A percentile compares a stretch with the other conserved stretches of the same genome.
phyloP scores from a whole-genome alignment of 106 monocot species.

The Cymbidium sinense region DNA sequence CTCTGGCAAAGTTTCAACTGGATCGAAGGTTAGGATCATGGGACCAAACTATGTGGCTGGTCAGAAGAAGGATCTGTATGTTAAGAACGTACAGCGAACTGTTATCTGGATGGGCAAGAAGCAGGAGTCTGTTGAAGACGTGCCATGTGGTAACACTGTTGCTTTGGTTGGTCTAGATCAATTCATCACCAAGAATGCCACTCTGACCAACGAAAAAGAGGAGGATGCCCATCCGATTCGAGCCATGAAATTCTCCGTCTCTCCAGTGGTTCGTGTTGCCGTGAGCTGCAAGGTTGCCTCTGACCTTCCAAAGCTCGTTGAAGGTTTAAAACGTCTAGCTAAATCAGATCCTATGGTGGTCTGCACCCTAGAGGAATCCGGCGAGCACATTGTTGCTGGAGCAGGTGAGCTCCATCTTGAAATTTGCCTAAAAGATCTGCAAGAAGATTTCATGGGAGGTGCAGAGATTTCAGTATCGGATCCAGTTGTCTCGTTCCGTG shows the following conservation, averaged over 20 bases:
- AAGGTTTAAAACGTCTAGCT: slow-evolving; percentile 19
- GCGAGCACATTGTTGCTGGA: slow-evolving; percentile 27
- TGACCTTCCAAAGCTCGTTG: slow-evolving; percentile 23
- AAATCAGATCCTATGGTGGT: slow-evolving; percentile 29
- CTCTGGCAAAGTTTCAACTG: slow-evolving; percentile 19
- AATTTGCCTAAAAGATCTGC: slow-evolving; percentile 24
- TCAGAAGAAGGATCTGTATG: slow-evolving; percentile 26
- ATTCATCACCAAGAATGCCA: slow-evolving; percentile 29
- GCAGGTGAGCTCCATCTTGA: slow-evolving; percentile 27
- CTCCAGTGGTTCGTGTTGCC: slow-evolving; percentile 26
- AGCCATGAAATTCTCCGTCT: slow-evolving; percentile 27
- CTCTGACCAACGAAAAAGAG: slow-evolving; percentile 24
- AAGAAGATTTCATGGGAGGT: slow-evolving; percentile 29
- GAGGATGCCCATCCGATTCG: slow-evolving; percentile 22
- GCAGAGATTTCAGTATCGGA: slow-evolving; percentile 18
- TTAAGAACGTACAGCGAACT: slow-evolving; percentile 21
- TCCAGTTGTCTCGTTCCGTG: slow-evolving; percentile 25
- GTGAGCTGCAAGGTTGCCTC: slow-evolving; percentile 26
- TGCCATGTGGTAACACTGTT: slow-evolving; percentile 23
- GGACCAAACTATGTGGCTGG: slow-evolving; percentile 21
- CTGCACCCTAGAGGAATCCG: slow-evolving; percentile 16
- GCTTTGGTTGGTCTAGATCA: slow-evolving; percentile 27
- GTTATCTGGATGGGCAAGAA: slow-evolving; percentile 32
- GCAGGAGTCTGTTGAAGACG: slow-evolving; percentile 25
- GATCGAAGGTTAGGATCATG: slow-evolving; percentile 20